Percentiles rank a stretch among this genome's conserved stretches.
Evolutionary conservation across 257 asterid genomes (phyloP).

Genomic region (Marsdenia floribunda): DNA sequence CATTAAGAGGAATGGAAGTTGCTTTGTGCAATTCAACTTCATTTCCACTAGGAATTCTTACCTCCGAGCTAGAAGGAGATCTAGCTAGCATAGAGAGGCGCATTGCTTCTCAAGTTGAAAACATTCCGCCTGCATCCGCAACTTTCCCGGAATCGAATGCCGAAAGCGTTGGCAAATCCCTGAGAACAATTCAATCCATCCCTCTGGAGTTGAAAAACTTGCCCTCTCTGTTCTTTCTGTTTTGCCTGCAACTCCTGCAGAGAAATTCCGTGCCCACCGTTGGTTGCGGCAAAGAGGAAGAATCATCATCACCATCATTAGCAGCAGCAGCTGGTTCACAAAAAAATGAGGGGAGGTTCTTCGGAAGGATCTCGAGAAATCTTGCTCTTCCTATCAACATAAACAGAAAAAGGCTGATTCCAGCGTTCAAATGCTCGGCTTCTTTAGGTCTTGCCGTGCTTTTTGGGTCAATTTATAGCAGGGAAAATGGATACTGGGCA

Average conservation of each 20-base stretch:
- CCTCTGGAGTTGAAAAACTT: slow-evolving; percentile 31
- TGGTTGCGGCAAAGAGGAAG: slow-evolving; percentile 8
- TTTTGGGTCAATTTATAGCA: slow-evolving; percentile 62
- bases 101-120: slow-evolving; percentile 39
- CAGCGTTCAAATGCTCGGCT: slow-evolving; percentile 64
- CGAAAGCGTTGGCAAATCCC: slow-evolving; percentile 29
- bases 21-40: slow-evolving; percentile 38
- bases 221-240: slow-evolving; percentile 61
- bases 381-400: slow-evolving; percentile 16
- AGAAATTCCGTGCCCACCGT: slow-evolving; percentile 17
- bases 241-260: slow-evolving; percentile 58
- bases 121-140: slow-evolving; percentile 32
- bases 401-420: slow-evolving; percentile 39
- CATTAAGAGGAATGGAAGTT: slow-evolving; percentile 69
- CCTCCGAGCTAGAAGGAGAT: not conserved
- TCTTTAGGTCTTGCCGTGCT: slow-evolving; percentile 62
- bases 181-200: slow-evolving; percentile 39
- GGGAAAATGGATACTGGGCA: slow-evolving; percentile 66
- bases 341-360: slow-evolving; percentile 11
- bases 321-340: slow-evolving; percentile 6
- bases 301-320: too few species aligned
- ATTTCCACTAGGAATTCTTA: not conserved
- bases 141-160: slow-evolving; percentile 39
- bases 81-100: slow-evolving; percentile 24
- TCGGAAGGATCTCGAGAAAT: slow-evolving; percentile 14